Base-by-base conservation (phyloP, 2,329 filamentous ascomycete species). In the Alternaria atra region DNA sequence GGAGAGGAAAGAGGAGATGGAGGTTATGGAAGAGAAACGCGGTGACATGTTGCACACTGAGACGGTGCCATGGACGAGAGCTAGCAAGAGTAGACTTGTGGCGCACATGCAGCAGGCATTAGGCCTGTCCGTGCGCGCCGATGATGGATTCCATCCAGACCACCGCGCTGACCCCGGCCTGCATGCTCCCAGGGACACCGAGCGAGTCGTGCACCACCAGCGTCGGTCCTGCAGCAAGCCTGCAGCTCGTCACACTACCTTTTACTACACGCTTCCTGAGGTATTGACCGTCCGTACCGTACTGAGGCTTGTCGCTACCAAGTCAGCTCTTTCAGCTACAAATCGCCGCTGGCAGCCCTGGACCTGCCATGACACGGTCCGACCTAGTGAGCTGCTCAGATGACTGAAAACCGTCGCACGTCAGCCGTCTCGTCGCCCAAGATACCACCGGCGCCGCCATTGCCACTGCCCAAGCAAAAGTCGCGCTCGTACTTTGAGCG, bases 401-500 rank as follows among this genome's bases (percentile, higher is more conserved):
- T 55, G 44, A 54, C 51, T 35, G 56, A 47, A 40, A 58, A 61
- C 58, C 52, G 62, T 25, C 64, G 55, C 55, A 55, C 61, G 54
- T 64, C 64, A 39, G 56, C 64, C 13, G 55, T 58, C 40, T 27
- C 53, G 51, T 60, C 40, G 53, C 52, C 59, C 53, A 50, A 53
- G 55, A 73, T 74, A 65, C 75, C 73, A 50, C 70, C 74, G 43
- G 70, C 77, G 50, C 77, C 77, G 25, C 76, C 76, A 52, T 73
- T 75, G 52, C 76, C 77, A 47, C 76, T 74, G 15, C 71, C 73
- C 51, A 78, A 73, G 65, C 65, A 65, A 63, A 61, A 61, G 64
- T 57, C 60, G 43, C 70, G 70, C 60, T 79, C 77, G 48, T 80
- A 79, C 68, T 79, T 81, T 70, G 83, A 84, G 66, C 81, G 84